Base-by-base conservation (phyloP, 306 rosid genomes). In the Cucumis sativus region DNA sequence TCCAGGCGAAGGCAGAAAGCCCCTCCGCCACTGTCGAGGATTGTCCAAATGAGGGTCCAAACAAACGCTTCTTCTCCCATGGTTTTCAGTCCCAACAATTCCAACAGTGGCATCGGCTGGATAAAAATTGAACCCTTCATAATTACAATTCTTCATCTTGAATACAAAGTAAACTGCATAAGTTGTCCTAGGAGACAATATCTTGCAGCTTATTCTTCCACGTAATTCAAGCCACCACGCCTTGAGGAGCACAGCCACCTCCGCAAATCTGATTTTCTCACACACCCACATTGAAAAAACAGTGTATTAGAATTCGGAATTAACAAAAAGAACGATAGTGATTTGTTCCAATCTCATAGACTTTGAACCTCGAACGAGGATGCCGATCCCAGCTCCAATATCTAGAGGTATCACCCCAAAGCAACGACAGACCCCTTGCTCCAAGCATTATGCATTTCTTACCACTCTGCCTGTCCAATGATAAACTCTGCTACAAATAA, bases 131-230 rank as follows among this genome's bases (percentile, higher is more conserved):
- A 72, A 60, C 17, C 69, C 56, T 7, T 8, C 1, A 18, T 60
- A 62, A 5, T 0, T 4, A 14, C 6, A 1, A 21, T 17, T 2
- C 43, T 10, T 60, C 79, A 76, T 61, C 60, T 25, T 60, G 79
- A 76, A 76, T 4, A 76, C 79, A 4, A 76, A 61, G 40, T 61
- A 76, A 76, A 37, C 58, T 43, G 25, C 79, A 76, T 76, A 76
- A 12, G 57, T 76, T 60, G 79, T 76, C 7, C 18, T 47, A 37
- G 40, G 69, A 59, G 79, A 60, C 58, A 76, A 49, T 18, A 76
- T 37, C 17, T 40, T 63, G 49, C 70, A 14, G 15, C 70, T 21
- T 61, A 76, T 59, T 13, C 40, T 59, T 40, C 58, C 79, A 59
- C 79, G 40, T 45, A 76, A 60, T 35, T 40, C 72, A 45, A 76